Evolutionary conservation across 78 protist genomes (phyloP).

Genomic region (Dictyostelium purpureum): DNA sequence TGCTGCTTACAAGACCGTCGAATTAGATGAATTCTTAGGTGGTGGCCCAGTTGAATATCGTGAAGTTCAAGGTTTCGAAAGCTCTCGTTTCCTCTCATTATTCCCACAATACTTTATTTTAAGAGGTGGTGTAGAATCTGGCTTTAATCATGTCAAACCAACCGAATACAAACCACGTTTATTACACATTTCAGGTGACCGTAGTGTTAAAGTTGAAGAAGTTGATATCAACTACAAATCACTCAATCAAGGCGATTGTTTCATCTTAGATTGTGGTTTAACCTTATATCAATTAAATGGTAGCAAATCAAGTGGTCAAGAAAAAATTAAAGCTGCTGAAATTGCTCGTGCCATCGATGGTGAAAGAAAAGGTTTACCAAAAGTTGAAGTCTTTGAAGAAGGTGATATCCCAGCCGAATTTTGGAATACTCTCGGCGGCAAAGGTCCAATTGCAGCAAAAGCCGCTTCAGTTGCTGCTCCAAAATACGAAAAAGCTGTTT

Average conservation of each 20-base stretch:
- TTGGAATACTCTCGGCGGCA: slow-evolving; percentile 25
- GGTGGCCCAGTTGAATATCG: slow-evolving; percentile 72
- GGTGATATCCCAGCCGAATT: slow-evolving; percentile 36
- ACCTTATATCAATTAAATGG: slow-evolving; percentile 45
- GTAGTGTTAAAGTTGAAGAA: slow-evolving; percentile 27
- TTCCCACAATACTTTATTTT: slow-evolving; percentile 45
- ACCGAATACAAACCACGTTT: slow-evolving; percentile 59
- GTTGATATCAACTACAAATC: neutral
- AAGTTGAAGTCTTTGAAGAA: neutral
- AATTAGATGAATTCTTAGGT: slow-evolving; percentile 88
- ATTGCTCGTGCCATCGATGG: slow-evolving; percentile 40
- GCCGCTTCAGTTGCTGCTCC: neutral
- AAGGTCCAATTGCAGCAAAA: slow-evolving; percentile 1
- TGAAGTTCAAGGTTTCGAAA: slow-evolving; percentile 42
- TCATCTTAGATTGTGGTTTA: slow-evolving; percentile 68
- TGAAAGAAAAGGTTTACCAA: slow-evolving; percentile 57
- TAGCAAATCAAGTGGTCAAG: slow-evolving; percentile 12
- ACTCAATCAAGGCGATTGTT: slow-evolving; percentile 70
- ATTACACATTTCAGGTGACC: slow-evolving; percentile 62
- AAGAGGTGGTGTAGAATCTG: slow-evolving; percentile 74
- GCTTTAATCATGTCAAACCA: slow-evolving; percentile 63
- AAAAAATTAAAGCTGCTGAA: slow-evolving; percentile 36
- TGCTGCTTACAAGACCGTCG: slow-evolving; percentile 93
- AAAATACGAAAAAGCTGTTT: slow-evolving; percentile 6
- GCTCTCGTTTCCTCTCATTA: slow-evolving; percentile 39